Conservation (phyloP, 495 filamentous ascomycete species). For the Darksidea phi region DNA sequence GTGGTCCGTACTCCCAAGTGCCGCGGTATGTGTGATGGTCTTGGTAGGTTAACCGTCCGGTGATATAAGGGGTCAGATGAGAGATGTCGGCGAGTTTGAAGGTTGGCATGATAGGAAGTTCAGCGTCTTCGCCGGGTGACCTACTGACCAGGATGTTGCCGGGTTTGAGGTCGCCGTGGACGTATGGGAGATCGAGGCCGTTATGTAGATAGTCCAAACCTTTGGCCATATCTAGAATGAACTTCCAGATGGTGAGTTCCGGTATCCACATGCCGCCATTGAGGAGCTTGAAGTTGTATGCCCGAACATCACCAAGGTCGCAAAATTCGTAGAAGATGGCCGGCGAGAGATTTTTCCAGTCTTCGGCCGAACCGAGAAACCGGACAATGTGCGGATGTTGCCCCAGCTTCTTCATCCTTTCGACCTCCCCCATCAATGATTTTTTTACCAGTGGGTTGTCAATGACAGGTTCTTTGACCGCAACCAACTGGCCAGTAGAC, state of each 20-base stretch:
- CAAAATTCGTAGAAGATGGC: constrained; percentile 16
- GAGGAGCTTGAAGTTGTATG: background rate
- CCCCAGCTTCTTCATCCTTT: background rate
- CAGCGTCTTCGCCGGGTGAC: background rate
- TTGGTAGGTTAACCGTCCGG: background rate
- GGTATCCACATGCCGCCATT: background rate
- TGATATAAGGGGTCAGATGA: background rate
- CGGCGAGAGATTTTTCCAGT: background rate
- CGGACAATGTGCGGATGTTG: constrained; percentile 6
- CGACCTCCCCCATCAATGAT: background rate
- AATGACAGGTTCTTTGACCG: background rate
- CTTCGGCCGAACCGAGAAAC: constrained; percentile 10
- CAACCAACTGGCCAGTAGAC: background rate
- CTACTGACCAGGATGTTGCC: constrained; percentile 9
- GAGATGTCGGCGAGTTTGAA: constrained; percentile 24
- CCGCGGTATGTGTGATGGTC: constrained; percentile 2
- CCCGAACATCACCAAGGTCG: background rate
- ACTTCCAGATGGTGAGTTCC: constrained; percentile 25
- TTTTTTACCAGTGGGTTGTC: background rate
- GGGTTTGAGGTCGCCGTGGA: constrained; percentile 24
- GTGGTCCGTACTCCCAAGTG: constrained; percentile 7
- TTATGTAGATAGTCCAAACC: constrained; percentile 12
- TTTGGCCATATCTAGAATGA: constrained; percentile 15
- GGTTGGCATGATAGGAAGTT: background rate
- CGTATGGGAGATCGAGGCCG: background rate